Percentiles rank a stretch among this genome's conserved stretches.
Conservation (phyloP, 768 basidiomycete genomes). For the Sutorius australiensis region DNA sequence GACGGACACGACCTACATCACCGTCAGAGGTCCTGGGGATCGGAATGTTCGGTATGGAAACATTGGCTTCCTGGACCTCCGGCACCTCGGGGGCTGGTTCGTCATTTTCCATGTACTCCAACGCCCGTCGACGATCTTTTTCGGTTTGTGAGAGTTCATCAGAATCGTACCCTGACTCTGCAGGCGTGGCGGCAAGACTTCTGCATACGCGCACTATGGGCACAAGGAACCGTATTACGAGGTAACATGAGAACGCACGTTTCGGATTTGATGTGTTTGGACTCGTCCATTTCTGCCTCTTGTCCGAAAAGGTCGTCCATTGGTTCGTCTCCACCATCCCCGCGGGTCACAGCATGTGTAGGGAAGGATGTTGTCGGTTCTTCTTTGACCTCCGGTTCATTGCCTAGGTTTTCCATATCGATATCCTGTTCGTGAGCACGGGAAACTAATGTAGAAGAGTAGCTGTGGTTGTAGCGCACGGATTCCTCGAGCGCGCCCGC, state of each 20-base stretch:
- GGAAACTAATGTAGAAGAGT: conserved; percentile 7
- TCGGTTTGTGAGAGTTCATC: conserved; percentile 65
- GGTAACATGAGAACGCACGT: conserved; percentile 34
- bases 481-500: conserved; percentile 52
- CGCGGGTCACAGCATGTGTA: conserved; percentile 16
- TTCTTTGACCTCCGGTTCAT: conserved; percentile 13
- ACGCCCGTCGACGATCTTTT: conserved; percentile 52
- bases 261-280: conserved; percentile 41
- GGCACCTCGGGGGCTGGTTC: conserved; percentile 53
- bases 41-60: conserved; percentile 84
- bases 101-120: conserved; percentile 84
- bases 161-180: conserved; percentile 50
- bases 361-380: conserved; percentile 11
- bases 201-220: conserved; percentile 22
- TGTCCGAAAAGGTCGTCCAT: conserved; percentile 83
- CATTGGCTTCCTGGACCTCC: conserved; percentile 60
- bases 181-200: conserved; percentile 37
- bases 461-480: conserved; percentile 21
- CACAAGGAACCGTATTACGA: conserved; percentile 9
- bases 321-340: conserved; percentile 41
- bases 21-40: conserved; percentile 77
- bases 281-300: conserved; percentile 47
- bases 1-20: conserved; percentile 50
- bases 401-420: conserved; percentile 36
- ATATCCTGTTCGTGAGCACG: conserved; percentile 32